Percentiles rank a stretch among this genome's conserved stretches.
Conservation (phyloP, 1,284 basidiomycete species). For the Puccinia hordei region DNA sequence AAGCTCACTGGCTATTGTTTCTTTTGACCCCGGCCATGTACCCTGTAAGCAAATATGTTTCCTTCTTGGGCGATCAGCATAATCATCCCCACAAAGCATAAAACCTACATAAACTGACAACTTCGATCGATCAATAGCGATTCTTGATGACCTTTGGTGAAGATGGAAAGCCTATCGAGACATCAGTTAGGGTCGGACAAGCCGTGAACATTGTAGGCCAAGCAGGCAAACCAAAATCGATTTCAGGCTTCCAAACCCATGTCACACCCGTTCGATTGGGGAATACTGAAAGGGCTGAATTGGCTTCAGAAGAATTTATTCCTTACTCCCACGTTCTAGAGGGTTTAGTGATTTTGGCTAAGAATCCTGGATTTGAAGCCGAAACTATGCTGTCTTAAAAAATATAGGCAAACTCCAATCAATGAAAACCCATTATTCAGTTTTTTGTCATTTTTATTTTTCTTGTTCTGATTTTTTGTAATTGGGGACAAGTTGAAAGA, state of each 20-base stretch:
- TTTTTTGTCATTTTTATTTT: neutral
- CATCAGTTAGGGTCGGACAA: conserved; percentile 73
- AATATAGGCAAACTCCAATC: neutral
- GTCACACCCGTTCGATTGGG: conserved; percentile 91
- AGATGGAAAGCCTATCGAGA: conserved; percentile 70
- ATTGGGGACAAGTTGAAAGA: conserved; percentile 17
- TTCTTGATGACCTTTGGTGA: conserved; percentile 98
- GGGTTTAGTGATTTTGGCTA: conserved; percentile 68
- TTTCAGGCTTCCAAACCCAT: conserved; percentile 95
- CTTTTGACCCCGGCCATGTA: conserved; percentile 95
- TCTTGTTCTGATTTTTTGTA: neutral
- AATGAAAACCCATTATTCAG: neutral
- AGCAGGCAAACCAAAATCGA: conserved; percentile 85
- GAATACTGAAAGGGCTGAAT: conserved; percentile 87
- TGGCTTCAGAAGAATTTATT: conserved; percentile 95
- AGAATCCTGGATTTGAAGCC: conserved; percentile 61
- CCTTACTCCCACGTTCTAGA: conserved; percentile 77
- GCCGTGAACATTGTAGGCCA: conserved; percentile 87
- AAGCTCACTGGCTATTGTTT: conserved; percentile 98
- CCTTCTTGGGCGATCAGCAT: neutral
- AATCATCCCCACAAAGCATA: neutral
- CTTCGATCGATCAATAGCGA: conserved; percentile 60
- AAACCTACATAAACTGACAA: neutral
- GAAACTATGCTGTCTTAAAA: conserved; percentile 52
- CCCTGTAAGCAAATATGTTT: conserved; percentile 62